phyloP scores from a whole-genome alignment of 1,284 basidiomycete genomes.

The Rhodotorula sp. region DNA sequence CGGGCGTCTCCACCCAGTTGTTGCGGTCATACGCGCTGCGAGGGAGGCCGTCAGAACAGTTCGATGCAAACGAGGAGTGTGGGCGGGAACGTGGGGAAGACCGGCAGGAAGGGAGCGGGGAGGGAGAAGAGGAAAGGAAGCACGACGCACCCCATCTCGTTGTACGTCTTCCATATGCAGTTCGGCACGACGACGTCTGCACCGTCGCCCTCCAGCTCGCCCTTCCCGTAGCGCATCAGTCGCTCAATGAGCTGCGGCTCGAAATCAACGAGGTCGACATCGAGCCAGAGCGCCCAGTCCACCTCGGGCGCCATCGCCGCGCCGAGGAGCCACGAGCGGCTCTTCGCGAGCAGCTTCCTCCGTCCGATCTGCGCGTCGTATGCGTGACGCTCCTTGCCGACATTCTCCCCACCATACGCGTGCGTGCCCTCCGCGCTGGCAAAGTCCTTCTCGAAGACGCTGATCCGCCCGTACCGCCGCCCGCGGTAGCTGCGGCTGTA shows the following conservation, averaged over 20 bases:
- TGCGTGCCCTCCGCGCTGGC: neutral
- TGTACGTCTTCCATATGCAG: slow-evolving; percentile 40
- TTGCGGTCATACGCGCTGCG: slow-evolving; percentile 35
- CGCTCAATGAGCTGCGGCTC: slow-evolving; percentile 21
- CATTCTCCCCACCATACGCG: slow-evolving; percentile 7
- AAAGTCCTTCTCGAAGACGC: slow-evolving; percentile 27
- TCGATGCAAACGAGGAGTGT: no score
- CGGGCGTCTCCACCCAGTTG: slow-evolving; percentile 37
- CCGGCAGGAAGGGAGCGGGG: neutral
- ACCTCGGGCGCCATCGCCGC: slow-evolving; percentile 26
- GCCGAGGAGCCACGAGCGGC: slow-evolving; percentile 29
- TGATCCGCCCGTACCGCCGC: slow-evolving; percentile 10
- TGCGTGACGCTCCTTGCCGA: slow-evolving; percentile 16
- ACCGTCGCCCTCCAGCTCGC: neutral
- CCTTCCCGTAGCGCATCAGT: slow-evolving; percentile 7
- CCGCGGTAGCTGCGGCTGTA: slow-evolving; percentile 6
- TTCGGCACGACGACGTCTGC: slow-evolving; percentile 38
- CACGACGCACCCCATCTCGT: slow-evolving; percentile 33
- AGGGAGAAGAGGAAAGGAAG: no score
- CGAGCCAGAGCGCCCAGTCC: slow-evolving; percentile 36
- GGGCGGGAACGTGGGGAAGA: neutral
- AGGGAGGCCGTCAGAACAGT: no score
- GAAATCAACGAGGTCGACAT: slow-evolving; percentile 36
- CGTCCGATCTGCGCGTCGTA: slow-evolving; percentile 23
- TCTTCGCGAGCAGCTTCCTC: slow-evolving; percentile 21